phyloP scores from a whole-genome alignment of 495 filamentous ascomycete genomes.

The Talaromyces wortmannii region DNA sequence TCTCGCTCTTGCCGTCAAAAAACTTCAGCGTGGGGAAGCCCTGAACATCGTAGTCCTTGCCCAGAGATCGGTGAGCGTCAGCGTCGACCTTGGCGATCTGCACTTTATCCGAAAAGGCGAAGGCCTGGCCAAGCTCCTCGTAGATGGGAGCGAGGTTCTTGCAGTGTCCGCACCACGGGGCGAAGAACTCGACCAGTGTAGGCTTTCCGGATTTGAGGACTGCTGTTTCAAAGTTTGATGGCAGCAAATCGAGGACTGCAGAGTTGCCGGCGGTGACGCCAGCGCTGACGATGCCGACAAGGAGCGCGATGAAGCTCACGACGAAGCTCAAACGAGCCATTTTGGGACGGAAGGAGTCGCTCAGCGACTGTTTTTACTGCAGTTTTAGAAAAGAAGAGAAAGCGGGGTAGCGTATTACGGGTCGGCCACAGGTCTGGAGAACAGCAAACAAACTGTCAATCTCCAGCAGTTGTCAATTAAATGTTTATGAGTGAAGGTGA shows the following conservation, averaged over 20 bases:
- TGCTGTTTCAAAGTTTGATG: constrained; percentile 81
- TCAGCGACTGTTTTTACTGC: not conserved
- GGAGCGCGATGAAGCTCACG: constrained; percentile 31
- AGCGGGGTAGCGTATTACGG: not conserved
- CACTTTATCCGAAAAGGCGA: constrained; percentile 73
- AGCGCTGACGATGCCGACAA: constrained; percentile 35
- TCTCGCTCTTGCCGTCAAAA: constrained; percentile 95
- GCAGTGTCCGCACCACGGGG: constrained; percentile 99
- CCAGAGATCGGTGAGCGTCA: constrained; percentile 77
- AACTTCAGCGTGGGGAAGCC: constrained; percentile 97
- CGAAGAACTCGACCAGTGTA: constrained; percentile 97
- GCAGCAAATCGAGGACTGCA: constrained; percentile 76
- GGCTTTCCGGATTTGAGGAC: constrained; percentile 91
- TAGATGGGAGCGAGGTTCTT: constrained; percentile 93
- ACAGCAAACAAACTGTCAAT: not conserved
- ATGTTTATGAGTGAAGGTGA: not conserved
- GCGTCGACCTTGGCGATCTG: constrained; percentile 94
- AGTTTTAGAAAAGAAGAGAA: not conserved
- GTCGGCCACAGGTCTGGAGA: not conserved
- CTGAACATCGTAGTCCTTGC: constrained; percentile 78
- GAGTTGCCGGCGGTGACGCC: constrained; percentile 29
- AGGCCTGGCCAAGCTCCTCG: constrained; percentile 78
- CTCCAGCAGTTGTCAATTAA: not conserved
- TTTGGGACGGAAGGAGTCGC: constrained; percentile 3
- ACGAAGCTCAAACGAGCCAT: constrained; percentile 45